These are phyloP conservation scores for Pyronema omphalodes DNA, from an alignment of 495 filamentous ascomycete species.

Conservation along the genomic window DNA sequence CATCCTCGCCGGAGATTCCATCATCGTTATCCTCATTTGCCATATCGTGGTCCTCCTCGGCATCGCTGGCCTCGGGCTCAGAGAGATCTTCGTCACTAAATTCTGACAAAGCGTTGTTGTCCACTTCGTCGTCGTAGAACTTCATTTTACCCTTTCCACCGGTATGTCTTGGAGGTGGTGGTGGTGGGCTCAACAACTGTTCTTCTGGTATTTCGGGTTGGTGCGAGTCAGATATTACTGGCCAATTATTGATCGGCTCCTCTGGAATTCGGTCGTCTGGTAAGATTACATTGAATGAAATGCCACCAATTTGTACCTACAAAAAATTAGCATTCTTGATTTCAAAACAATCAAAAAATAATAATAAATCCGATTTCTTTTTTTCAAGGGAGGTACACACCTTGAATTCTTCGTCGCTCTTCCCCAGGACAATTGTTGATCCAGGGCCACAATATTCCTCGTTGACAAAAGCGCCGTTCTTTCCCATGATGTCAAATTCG, in stretches of 20 bases:
- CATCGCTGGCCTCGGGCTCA: conserved; percentile 13
- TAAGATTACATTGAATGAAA: conserved; percentile 20
- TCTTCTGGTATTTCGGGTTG: background rate
- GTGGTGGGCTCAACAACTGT: background rate
- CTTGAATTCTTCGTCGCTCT: background rate
- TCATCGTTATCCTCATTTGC: conserved; percentile 8
- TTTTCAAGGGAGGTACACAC: too few species aligned
- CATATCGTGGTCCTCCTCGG: conserved; percentile 25
- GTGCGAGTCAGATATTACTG: background rate
- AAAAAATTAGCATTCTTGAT: background rate
- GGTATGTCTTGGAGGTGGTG: background rate
- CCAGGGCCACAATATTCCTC: conserved; percentile 33
- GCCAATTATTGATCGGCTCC: background rate
- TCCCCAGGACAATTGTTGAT: conserved; percentile 16
- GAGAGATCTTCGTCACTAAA: conserved; percentile 7
- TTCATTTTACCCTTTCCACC: conserved; percentile 8
- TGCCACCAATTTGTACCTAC: conserved; percentile 22
- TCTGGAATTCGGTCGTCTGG: conserved; percentile 3
- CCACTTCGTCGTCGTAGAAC: conserved; percentile 14
- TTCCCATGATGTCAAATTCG: conserved; percentile 61
- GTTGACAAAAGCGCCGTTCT: conserved; percentile 74
- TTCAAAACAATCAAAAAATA: background rate
- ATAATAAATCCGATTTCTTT: background rate
- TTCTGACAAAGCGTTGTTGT: conserved; percentile 12
- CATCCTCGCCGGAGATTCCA: conserved; percentile 7